Conservation (phyloP, 1,139 yeast species). For the Yamadazyma friedrichii region DNA sequence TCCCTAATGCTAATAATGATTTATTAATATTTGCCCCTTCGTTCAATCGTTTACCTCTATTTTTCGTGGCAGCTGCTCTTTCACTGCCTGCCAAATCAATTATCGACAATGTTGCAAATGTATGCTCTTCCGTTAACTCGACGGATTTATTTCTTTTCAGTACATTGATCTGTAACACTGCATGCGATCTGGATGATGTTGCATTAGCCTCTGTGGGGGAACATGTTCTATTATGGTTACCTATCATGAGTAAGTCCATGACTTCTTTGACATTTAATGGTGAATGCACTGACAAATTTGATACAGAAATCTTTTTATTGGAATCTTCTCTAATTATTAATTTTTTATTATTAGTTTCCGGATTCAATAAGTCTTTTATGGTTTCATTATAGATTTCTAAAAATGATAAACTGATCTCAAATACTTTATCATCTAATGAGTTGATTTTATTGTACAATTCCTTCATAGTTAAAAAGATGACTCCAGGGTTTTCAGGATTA, state of each 20-base stretch:
- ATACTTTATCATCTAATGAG: constrained; percentile 43
- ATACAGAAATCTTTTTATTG: constrained; percentile 63
- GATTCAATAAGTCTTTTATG: constrained; percentile 72
- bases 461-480: constrained; percentile 74
- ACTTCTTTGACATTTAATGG: constrained; percentile 73
- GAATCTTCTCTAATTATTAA: constrained; percentile 73
- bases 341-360: constrained; percentile 43
- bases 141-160: constrained; percentile 61
- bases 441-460: constrained; percentile 68
- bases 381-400: constrained; percentile 90
- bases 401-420: constrained; percentile 69
- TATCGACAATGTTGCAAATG: constrained; percentile 77
- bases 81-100: constrained; percentile 96
- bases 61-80: constrained; percentile 85
- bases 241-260: constrained; percentile 71
- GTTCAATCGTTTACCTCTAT: constrained; percentile 71
- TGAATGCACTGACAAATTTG: constrained; percentile 66
- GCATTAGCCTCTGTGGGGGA: constrained; percentile 92
- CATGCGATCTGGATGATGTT: constrained; percentile 89
- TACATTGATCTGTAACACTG: constrained; percentile 81
- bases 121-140: constrained; percentile 64
- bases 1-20: constrained; percentile 84
- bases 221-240: constrained; percentile 74
- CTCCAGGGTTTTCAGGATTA: constrained; percentile 69
- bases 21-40: constrained; percentile 94